Base-by-base conservation (phyloP, 2,329 filamentous ascomycete species). In the Fusarium dlaminii region DNA sequence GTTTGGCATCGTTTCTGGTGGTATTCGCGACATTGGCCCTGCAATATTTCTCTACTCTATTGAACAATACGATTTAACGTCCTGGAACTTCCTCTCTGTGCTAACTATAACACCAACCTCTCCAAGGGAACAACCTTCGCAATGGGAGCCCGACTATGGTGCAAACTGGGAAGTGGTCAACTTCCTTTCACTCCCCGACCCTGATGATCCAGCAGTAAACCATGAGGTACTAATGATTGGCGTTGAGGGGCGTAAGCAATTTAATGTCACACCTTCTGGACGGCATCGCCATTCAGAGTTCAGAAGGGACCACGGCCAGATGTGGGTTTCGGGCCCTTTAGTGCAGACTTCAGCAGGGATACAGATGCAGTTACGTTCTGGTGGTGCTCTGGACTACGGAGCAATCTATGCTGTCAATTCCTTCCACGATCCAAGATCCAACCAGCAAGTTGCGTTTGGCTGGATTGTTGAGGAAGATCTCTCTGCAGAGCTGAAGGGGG, bases 381-480 rank as follows among this genome's bases (percentile, higher is more conserved):
- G 39, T 1, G 54, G 54, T 8, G 29, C 18, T 34, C 39, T 57
- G 9, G 54, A 57, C 18, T 24, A 57, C 13, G 54, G 54, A 10
- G n/a, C 17, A 12, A 30, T 57, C 0, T 57, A 57, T 57, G 54
- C 54, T 34, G 18, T 43, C 12, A 57, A 57, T 29, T 57, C 54
- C 5, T 57, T 57, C 29, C 17, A 42, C 5, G 54, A 57, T 34
- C 54, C 39, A 3, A 57, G 3, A 22, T 45, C 39, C 5, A 24
- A 22, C 12, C 39, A 34, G 1, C 39, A 45, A 45, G 22, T 57
- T 2, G 39, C 17, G 1, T 57, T 57, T 32, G 54, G 54, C 17
- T 57, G 54, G 54, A 27, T 57, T 34, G 17, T 57, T 15, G 54
- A 57, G n/a, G 54, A 57, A 34, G 54, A 57, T 13, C 27, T 57